These are phyloP conservation scores for Beauveria medogensis DNA, from an alignment of 2,329 filamentous ascomycete species.

Conservation along the genomic window DNA sequence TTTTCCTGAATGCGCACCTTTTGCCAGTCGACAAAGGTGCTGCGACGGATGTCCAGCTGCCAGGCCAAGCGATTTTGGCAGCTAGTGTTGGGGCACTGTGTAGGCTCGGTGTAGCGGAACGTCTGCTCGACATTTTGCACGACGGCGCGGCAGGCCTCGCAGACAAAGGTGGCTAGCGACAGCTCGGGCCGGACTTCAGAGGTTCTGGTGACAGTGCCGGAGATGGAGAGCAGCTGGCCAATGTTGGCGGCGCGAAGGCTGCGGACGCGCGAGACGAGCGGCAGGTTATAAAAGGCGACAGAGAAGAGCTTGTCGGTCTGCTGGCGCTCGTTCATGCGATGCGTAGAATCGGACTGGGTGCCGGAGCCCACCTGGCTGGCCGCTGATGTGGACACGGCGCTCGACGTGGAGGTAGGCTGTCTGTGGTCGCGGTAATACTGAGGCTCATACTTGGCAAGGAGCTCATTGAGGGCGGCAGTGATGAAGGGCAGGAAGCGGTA, in stretches of 20 bases:
- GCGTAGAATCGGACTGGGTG: slow-evolving; percentile 57
- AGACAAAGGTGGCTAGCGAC: slow-evolving; percentile 85
- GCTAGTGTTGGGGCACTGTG: slow-evolving; percentile 80
- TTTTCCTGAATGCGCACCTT: slow-evolving; percentile 98
- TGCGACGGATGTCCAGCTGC: slow-evolving; percentile 93
- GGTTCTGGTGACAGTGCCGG: slow-evolving; percentile 90
- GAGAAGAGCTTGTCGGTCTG: slow-evolving; percentile 96
- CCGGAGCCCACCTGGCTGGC: slow-evolving; percentile 53
- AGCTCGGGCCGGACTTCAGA: slow-evolving; percentile 95
- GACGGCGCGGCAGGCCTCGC: slow-evolving; percentile 76
- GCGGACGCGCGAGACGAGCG: slow-evolving; percentile 77
- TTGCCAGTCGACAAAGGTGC: slow-evolving; percentile 98
- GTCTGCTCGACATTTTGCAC: slow-evolving; percentile 93
- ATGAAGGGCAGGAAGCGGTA: slow-evolving; percentile 93
- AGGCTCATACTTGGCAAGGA: slow-evolving; percentile 91
- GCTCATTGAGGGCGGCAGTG: slow-evolving; percentile 78
- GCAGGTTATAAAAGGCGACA: slow-evolving; percentile 87
- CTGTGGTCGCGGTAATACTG: slow-evolving; percentile 90
- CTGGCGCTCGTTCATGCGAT: slow-evolving; percentile 81
- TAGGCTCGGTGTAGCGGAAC: slow-evolving; percentile 94
- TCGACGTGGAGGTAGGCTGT: slow-evolving; percentile 64
- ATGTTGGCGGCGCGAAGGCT: slow-evolving; percentile 84
- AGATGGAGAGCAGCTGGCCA: slow-evolving; percentile 88
- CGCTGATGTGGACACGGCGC: slow-evolving; percentile 61
- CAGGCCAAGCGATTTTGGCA: slow-evolving; percentile 90